phyloP scores from a whole-genome alignment of 495 filamentous ascomycete genomes.

The Daldinia decipiens region DNA sequence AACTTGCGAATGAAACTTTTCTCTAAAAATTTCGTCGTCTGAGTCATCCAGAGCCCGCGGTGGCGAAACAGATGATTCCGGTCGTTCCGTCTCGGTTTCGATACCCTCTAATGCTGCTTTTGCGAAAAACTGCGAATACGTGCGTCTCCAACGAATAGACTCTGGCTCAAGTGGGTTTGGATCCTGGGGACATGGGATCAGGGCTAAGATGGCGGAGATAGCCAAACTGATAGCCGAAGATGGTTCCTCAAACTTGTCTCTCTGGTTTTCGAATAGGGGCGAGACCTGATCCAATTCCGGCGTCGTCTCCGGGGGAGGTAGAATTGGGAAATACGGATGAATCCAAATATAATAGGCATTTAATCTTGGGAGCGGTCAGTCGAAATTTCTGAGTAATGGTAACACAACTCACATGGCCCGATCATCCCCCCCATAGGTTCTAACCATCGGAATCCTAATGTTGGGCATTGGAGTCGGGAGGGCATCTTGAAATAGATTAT shows the following conservation, averaged over 20 bases:
- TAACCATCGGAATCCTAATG: constrained; percentile 45
- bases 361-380: constrained; percentile 55
- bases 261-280: constrained; percentile 54
- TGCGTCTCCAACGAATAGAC: constrained; percentile 61
- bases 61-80: constrained; percentile 63
- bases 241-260: constrained; percentile 58
- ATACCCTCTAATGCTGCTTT: constrained; percentile 64
- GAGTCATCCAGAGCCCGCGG: constrained; percentile 61
- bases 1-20: constrained; percentile 61
- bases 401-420: constrained; percentile 42
- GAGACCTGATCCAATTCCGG: constrained; percentile 58
- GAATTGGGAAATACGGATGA: constrained; percentile 67
- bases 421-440: constrained; percentile 43
- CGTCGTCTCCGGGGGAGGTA: constrained; percentile 62
- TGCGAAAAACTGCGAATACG: constrained; percentile 65
- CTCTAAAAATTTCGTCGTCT: constrained; percentile 55
- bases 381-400: not conserved
- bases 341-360: constrained; percentile 71
- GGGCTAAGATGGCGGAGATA: constrained; percentile 64
- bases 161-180: constrained; percentile 56
- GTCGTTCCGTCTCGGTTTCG: constrained; percentile 66
- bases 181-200: constrained; percentile 66
- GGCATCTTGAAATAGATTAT: constrained; percentile 45
- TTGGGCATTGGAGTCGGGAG: constrained; percentile 30
- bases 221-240: constrained; percentile 65